phyloP scores from a whole-genome alignment of 352 stramenopile species.

The Phytophthora brassicae region DNA sequence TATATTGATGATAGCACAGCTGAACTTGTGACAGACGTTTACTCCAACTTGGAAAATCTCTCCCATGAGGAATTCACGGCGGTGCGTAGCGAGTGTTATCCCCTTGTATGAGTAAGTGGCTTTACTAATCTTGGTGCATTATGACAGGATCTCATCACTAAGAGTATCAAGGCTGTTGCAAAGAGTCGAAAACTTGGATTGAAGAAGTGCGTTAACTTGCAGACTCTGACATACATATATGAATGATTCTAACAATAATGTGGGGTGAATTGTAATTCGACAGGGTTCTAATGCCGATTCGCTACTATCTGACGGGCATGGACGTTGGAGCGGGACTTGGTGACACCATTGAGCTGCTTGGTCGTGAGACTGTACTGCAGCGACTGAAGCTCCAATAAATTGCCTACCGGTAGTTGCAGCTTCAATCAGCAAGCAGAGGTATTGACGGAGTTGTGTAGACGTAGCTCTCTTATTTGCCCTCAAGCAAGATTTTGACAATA shows the following conservation, averaged over 20 bases:
- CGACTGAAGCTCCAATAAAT: constrained; percentile 38
- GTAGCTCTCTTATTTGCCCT: neutral
- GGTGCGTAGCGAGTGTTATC: constrained; percentile 25
- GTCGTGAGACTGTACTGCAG: constrained; percentile 54
- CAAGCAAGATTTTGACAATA: constrained; percentile 3
- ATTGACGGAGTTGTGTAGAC: neutral
- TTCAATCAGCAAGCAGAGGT: neutral
- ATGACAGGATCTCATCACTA: constrained; percentile 72
- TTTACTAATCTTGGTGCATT: neutral
- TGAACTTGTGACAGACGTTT: constrained; percentile 58
- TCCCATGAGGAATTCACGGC: constrained; percentile 68
- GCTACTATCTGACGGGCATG: constrained; percentile 87
- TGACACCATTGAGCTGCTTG: constrained; percentile 81
- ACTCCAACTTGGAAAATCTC: constrained; percentile 44
- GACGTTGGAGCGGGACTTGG: constrained; percentile 81
- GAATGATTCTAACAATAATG: neutral
- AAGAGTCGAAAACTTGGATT: constrained; percentile 77
- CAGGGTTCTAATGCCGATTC: constrained; percentile 87
- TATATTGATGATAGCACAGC: constrained; percentile 70
- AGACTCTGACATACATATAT: neutral
- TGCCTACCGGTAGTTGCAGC: neutral
- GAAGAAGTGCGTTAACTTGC: constrained; percentile 63
- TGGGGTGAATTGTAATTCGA: constrained; percentile 7
- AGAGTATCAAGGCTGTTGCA: constrained; percentile 71
- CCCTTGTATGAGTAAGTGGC: neutral